Conservation (phyloP, 768 basidiomycete genomes). For the Leccinum boreale region DNA sequence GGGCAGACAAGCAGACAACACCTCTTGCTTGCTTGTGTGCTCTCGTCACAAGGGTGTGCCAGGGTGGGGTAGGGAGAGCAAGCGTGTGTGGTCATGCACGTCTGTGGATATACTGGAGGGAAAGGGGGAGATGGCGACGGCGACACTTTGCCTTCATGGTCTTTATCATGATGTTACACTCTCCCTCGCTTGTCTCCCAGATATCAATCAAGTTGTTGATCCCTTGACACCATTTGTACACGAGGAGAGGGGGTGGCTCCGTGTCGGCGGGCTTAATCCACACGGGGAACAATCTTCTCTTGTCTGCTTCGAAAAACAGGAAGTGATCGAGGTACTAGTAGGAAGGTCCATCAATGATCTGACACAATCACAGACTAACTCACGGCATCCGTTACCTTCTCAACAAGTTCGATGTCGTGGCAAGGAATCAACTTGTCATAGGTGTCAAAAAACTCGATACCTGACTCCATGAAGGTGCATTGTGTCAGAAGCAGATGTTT, state of each 20-base stretch:
- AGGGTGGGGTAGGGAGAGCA: too few species aligned
- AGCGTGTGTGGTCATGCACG: too few species aligned
- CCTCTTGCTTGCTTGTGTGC: too few species aligned
- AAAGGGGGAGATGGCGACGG: too few species aligned
- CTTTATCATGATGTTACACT: conserved; percentile 99
- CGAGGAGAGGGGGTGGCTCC: conserved; percentile 93
- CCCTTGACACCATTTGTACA: conserved; percentile 99
- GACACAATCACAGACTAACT: conserved; percentile 27
- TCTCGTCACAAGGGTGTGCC: too few species aligned
- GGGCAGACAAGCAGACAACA: too few species aligned
- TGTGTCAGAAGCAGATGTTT: conserved; percentile 96
- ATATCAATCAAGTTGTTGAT: conserved; percentile 98
- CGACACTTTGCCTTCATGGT: too few species aligned
- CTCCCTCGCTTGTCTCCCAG: conserved; percentile 98
- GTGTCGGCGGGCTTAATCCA: conserved; percentile 99
- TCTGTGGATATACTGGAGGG: too few species aligned
- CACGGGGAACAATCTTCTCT: conserved; percentile 94
- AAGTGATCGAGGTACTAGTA: conserved; percentile 91
- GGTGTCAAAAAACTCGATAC: conserved; percentile 96
- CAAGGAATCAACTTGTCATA: conserved; percentile 98
- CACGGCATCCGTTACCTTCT: conserved; percentile 98
- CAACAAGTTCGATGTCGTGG: conserved; percentile 99
- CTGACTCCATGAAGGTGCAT: conserved; percentile 97
- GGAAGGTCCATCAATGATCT: conserved; percentile 11
- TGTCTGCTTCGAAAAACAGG: conserved; percentile 98